Percentiles rank a stretch among this genome's conserved stretches.
These are phyloP conservation scores for Monosporozyma solicola DNA, from an alignment of 805 yeast species.

Conservation along the genomic window DNA sequence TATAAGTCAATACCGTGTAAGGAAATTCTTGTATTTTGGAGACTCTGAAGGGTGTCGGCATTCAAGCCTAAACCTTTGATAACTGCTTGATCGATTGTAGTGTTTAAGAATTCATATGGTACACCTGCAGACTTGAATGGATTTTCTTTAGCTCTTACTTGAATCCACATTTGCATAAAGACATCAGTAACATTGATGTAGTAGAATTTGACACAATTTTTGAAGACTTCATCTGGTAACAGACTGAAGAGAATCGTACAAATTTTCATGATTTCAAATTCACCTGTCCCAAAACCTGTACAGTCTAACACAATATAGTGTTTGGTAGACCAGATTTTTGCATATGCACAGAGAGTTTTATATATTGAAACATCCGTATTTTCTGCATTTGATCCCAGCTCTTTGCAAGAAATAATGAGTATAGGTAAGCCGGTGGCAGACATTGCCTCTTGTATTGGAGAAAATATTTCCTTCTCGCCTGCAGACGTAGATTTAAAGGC, in stretches of 20 bases:
- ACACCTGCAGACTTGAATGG: constrained; percentile 11
- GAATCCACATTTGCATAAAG: constrained; percentile 18
- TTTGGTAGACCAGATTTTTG: constrained; percentile 60
- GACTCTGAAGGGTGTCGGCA: constrained; percentile 30
- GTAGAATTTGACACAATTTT: constrained; percentile 45
- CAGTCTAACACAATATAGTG: constrained; percentile 57
- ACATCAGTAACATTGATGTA: constrained; percentile 34
- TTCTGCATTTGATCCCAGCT: constrained; percentile 27
- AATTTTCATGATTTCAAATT: constrained; percentile 10
- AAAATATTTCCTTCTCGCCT: constrained; percentile 27
- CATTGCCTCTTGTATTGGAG: constrained; percentile 51
- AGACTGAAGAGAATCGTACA: constrained; percentile 31
- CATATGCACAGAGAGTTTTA: constrained; percentile 51
- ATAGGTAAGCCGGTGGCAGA: constrained; percentile 65
- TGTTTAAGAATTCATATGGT: constrained; percentile 33
- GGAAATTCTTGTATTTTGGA: constrained; percentile 40
- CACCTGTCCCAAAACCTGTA: constrained; percentile 40
- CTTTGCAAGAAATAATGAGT: constrained; percentile 41
- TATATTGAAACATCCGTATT: constrained; percentile 45
- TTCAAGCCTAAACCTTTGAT: constrained; percentile 37
- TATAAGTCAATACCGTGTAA: constrained; percentile 44
- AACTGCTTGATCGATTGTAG: constrained; percentile 34
- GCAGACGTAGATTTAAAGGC: constrained; percentile 42
- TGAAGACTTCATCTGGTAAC: constrained; percentile 42
- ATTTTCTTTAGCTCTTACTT: constrained; percentile 4